Evolutionary conservation across 768 basidiomycete species (phyloP), one percentile per base, ranked within the genome.

Genomic region (Cytidiella melzeri): DNA sequence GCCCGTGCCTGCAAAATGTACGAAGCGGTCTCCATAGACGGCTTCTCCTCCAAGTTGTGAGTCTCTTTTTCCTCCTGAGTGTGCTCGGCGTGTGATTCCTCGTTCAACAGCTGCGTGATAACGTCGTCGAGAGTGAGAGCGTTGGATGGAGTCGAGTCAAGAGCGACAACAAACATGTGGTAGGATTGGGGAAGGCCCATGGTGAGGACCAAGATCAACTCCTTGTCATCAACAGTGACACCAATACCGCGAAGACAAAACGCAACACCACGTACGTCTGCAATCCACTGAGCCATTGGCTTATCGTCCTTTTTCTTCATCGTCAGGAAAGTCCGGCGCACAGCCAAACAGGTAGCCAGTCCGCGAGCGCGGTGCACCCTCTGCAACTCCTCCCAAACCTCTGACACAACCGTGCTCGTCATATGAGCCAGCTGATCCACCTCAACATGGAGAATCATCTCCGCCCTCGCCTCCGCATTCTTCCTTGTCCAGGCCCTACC

Each of bases 181-280:
- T 65, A 68, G 10, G 63, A 37, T 6, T 45, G 10, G 6, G 56
- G 59, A 19, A 61, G 51, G 19, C 54, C 61, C 37, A 54, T 54
- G 10, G 60, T 65, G 45, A 64, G 58, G 2, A 56, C 55, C n/a
- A 68, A 49, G 45, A 67, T 64, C 19, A 55, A 47, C 45, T 67
- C 64, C 19, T 63, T 54, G 19, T 64, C 62, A 12, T 27, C 26
- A 25, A 64, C 50, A 3, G 28, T 39, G 19, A 60, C 47, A 15
- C 55, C 59, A 25, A 57, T 51, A 51, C 28, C 52, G 41, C 30
- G 65, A 10, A 49, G 4, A 48, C 23, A 49, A 54, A 55, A 27
- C 54, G 57, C 20, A 41, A 46, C 15, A 43, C 27, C 20, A 10
- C 46, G 45, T 24, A 64, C 61, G 6, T 60, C 42, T 12, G 55